phyloP scores from a whole-genome alignment of 805 yeast species.

The Candida nonsorbophila region DNA sequence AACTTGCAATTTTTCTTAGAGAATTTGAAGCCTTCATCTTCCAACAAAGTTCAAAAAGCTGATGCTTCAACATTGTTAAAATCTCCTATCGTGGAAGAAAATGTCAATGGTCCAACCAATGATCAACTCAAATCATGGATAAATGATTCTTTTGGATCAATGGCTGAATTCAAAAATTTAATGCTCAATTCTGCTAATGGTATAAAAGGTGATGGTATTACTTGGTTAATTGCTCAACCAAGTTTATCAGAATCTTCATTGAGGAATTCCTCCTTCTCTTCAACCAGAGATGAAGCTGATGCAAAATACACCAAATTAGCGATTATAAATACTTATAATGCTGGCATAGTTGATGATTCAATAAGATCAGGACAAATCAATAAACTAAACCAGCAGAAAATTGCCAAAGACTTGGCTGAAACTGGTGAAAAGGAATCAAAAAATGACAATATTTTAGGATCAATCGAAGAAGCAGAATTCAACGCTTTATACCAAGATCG shows the following conservation, averaged over 20 bases:
- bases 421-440: slow-evolving; percentile 2
- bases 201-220: slow-evolving; percentile 83
- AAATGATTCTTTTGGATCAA: slow-evolving; percentile 63
- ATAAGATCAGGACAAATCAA: slow-evolving; percentile 47
- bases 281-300: slow-evolving; percentile 4
- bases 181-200: slow-evolving; percentile 63
- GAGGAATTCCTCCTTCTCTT: slow-evolving; percentile 11
- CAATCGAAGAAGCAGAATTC: slow-evolving; percentile 39
- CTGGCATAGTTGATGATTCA: slow-evolving; percentile 75
- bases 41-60: slow-evolving; percentile 13
- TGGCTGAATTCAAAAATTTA: slow-evolving; percentile 69
- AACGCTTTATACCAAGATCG: slow-evolving; percentile 27
- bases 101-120: slow-evolving; percentile 30
- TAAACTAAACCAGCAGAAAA: slow-evolving; percentile 33
- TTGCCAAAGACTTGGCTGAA: slow-evolving; percentile 14
- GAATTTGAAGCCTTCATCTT: slow-evolving; percentile 26
- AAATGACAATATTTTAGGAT: slow-evolving; percentile 24
- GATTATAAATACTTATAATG: slow-evolving; percentile 79
- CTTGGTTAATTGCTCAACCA: slow-evolving; percentile 76
- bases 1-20: slow-evolving; percentile 47
- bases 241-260: slow-evolving; percentile 22
- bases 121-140: slow-evolving; percentile 43
- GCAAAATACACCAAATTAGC: slow-evolving; percentile 43
- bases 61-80: slow-evolving; percentile 30
- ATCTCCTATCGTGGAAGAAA: slow-evolving; percentile 37